phyloP scores from a whole-genome alignment of 768 basidiomycete genomes.

The Trametes meyenii region DNA sequence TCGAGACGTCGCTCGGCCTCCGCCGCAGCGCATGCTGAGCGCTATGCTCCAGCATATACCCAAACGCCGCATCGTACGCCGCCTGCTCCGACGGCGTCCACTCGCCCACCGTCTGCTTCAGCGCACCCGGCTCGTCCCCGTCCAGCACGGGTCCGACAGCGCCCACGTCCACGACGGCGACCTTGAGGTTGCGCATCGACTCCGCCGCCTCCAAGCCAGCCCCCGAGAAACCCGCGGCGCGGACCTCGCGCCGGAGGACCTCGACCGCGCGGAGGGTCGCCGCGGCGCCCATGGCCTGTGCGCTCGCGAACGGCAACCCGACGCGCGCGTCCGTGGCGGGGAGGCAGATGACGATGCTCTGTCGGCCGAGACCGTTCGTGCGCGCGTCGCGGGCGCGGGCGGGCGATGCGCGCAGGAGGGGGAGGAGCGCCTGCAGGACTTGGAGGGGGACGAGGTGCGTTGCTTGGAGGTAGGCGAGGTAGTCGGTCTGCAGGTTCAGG shows the following conservation, averaged over 20 bases:
- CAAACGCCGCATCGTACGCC: slow-evolving; percentile 73
- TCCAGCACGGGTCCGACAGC: slow-evolving; percentile 40
- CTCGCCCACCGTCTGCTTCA: slow-evolving; percentile 55
- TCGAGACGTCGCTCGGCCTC: slow-evolving; percentile 55
- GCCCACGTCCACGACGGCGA: slow-evolving; percentile 78
- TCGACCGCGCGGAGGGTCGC: slow-evolving; percentile 72
- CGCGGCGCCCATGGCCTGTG: slow-evolving; percentile 76
- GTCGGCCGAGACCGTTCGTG: slow-evolving; percentile 42
- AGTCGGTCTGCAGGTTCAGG: slow-evolving; percentile 60
- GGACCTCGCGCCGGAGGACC: slow-evolving; percentile 74
- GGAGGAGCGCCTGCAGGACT: slow-evolving; percentile 74
- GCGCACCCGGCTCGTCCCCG: slow-evolving; percentile 37
- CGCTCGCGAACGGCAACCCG: slow-evolving; percentile 66
- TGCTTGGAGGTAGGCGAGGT: slow-evolving; percentile 71
- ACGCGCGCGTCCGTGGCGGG: slow-evolving; percentile 73
- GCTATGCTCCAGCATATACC: slow-evolving; percentile 47
- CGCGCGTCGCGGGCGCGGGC: slow-evolving; percentile 54
- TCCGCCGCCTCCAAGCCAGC: slow-evolving; percentile 55
- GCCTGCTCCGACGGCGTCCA: slow-evolving; percentile 78
- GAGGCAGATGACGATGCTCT: slow-evolving; percentile 70
- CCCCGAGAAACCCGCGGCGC: slow-evolving; percentile 56
- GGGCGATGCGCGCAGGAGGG: slow-evolving; percentile 71
- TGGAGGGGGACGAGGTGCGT: slow-evolving; percentile 80
- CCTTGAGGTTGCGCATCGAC: slow-evolving; percentile 65
- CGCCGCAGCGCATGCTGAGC: slow-evolving; percentile 47